phyloP scores from a whole-genome alignment of 139 green algal genomes.

The Coelastrella sp. region DNA sequence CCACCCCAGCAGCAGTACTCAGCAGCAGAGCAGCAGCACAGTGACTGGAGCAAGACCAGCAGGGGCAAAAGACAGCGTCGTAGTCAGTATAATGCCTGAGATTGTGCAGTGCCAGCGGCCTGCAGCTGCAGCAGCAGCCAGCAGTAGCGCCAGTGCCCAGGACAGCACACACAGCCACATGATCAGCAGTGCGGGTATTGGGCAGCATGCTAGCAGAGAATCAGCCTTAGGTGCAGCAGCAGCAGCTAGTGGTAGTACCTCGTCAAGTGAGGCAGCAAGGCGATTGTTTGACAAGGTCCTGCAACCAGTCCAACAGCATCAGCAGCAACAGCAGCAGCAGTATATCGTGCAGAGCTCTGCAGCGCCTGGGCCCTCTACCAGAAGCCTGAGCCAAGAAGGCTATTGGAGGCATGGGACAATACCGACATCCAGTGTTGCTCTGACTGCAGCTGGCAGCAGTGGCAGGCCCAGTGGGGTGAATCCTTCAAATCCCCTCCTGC shows the following conservation, averaged over 20 bases:
- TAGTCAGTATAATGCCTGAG: constrained; percentile 34
- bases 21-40: neutral
- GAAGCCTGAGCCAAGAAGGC: neutral
- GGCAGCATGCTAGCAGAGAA: neutral
- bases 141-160: neutral
- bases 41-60: neutral
- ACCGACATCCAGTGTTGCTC: constrained; percentile 1
- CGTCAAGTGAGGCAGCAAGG: neutral
- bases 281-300: constrained; percentile 15
- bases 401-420: neutral
- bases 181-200: neutral
- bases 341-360: neutral
- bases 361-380: neutral
- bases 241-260: neutral
- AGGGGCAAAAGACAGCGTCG: neutral
- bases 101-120: neutral
- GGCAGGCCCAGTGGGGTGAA: no score
- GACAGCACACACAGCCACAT: neutral
- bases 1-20: constrained; percentile 14
- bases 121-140: neutral
- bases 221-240: neutral
- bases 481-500: no score
- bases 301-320: constrained; percentile 21
- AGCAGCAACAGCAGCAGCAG: constrained; percentile 23
- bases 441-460: constrained; percentile 3